A percentile compares a stretch with the other conserved stretches of the same genome.
These are phyloP conservation scores for Geoglossum cookeanum DNA, from an alignment of 2,329 filamentous ascomycete species.

Conservation along the genomic window DNA sequence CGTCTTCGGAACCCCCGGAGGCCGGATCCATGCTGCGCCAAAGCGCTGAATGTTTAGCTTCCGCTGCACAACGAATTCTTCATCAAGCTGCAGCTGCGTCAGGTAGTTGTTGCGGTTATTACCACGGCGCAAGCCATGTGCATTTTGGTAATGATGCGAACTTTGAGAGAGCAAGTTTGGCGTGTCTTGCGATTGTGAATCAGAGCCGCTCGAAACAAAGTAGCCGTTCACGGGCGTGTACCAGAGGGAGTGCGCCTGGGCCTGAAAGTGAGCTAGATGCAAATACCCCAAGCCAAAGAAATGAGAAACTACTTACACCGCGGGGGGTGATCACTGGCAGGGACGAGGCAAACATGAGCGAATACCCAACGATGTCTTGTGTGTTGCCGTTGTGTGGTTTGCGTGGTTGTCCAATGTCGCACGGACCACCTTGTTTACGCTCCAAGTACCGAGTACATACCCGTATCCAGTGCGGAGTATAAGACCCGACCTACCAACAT, in stretches of 20 bases:
- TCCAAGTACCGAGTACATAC: no score
- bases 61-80: conserved; percentile 55
- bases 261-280: not conserved
- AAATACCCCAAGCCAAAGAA: not conserved
- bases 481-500: not conserved
- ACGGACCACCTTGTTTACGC: not conserved
- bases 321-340: conserved; percentile 1
- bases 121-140: conserved; percentile 22
- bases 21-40: conserved; percentile 76
- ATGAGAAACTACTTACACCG: not conserved
- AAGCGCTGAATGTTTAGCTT: conserved; percentile 72
- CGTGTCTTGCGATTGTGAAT: conserved; percentile 11
- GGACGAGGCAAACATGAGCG: conserved; percentile 1
- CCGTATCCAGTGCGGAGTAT: no score
- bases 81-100: conserved; percentile 53
- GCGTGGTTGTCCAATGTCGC: not conserved
- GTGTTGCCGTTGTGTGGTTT: not conserved
- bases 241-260: conserved; percentile 4
- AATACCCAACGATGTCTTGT: not conserved
- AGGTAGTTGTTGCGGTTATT: conserved; percentile 41
- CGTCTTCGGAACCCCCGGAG: conserved; percentile 74
- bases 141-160: not conserved
- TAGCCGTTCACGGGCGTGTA: conserved; percentile 1
- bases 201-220: not conserved
- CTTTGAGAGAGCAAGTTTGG: conserved; percentile 8